A percentile compares a stretch with the other conserved stretches of the same genome.
Conservation (phyloP, 208 protist species). For the Wallacemonas rigidus region DNA sequence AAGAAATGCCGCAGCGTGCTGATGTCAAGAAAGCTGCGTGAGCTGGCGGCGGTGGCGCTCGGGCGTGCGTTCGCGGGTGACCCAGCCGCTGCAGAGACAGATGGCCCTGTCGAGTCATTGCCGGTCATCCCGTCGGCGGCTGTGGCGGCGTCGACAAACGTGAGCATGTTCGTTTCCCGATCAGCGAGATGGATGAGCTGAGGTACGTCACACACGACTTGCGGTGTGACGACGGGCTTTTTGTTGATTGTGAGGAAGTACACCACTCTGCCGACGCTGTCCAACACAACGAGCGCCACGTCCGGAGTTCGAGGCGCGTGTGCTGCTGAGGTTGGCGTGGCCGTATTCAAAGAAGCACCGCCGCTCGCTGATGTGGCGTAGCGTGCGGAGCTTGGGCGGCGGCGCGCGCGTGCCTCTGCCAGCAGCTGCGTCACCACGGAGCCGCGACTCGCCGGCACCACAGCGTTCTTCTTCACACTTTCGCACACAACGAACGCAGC, state of each 20-base stretch:
- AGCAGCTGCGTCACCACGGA: slow-evolving; percentile 38
- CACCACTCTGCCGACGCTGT: slow-evolving; percentile 64
- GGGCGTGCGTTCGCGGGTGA: background rate
- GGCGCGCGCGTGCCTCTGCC: slow-evolving; percentile 17
- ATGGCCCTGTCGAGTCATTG: background rate
- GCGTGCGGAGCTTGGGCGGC: slow-evolving; percentile 12
- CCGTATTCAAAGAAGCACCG: background rate
- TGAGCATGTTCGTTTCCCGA: slow-evolving; percentile 18
- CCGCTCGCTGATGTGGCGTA: background rate
- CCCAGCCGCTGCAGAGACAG: slow-evolving; percentile 6
- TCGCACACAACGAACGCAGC: slow-evolving; percentile 54
- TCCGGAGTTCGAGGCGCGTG: background rate
- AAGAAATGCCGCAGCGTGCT: slow-evolving; percentile 54
- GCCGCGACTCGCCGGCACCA: slow-evolving; percentile 21
- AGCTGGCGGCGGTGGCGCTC: slow-evolving; percentile 18
- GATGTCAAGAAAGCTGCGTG: slow-evolving; percentile 55
- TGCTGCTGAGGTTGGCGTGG: background rate
- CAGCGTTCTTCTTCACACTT: background rate
- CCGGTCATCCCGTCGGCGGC: slow-evolving; percentile 3
- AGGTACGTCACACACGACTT: slow-evolving; percentile 65
- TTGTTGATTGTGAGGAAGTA: slow-evolving; percentile 55
- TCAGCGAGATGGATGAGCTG: slow-evolving; percentile 52
- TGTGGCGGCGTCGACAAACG: slow-evolving; percentile 21
- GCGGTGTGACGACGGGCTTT: slow-evolving; percentile 25
- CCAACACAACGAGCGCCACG: slow-evolving; percentile 60